phyloP scores from a whole-genome alignment of 2,329 filamentous ascomycete genomes.

The Fusarium mundagurra region DNA sequence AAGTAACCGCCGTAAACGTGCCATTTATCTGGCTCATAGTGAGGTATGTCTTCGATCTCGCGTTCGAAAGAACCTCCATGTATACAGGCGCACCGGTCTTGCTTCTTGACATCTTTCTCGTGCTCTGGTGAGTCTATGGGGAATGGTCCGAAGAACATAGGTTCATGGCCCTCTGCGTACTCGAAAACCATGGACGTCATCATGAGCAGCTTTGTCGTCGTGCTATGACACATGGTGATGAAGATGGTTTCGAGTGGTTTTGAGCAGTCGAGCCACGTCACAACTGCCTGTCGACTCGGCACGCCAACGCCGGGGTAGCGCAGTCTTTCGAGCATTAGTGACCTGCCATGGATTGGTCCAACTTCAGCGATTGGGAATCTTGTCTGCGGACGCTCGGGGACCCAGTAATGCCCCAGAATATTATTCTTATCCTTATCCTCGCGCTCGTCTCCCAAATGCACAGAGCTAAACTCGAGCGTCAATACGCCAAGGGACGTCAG shows the following conservation, averaged over 20 bases:
- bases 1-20: background rate
- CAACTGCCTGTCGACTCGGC: background rate
- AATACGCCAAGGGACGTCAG: background rate
- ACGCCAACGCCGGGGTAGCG: background rate
- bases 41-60: background rate
- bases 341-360: background rate
- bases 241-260: background rate
- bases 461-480: background rate
- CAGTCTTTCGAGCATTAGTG: background rate
- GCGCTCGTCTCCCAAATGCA: background rate
- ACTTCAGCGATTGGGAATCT: background rate
- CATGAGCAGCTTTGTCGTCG: background rate
- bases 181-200: background rate
- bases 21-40: background rate
- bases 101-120: background rate
- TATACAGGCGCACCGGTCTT: background rate
- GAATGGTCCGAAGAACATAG: background rate
- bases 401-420: background rate
- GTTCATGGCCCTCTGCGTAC: background rate
- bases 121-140: background rate
- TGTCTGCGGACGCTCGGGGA: background rate
- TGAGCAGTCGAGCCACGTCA: background rate
- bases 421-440: background rate
- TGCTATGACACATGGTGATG: background rate
- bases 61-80: background rate